Evolutionary conservation across 345 rosid species (phyloP), one percentile per base, ranked within the genome.

Genomic region (Camelina hispida): DNA sequence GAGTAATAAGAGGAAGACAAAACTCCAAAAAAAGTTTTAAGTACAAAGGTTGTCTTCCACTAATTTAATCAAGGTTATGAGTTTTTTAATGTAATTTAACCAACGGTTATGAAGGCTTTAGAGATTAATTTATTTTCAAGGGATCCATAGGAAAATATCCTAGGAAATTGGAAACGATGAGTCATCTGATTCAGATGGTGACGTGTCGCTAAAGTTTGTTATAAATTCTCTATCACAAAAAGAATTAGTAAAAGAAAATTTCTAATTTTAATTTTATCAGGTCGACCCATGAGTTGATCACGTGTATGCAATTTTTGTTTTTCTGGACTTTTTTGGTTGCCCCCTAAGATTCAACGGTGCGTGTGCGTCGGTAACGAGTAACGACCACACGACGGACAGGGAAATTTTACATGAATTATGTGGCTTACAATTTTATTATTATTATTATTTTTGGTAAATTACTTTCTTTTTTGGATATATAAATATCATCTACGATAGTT

Each of bases 321-420:
- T 42, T 43, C 9, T 17, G 38, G 61, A 32, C 69, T 20, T 61
- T 15, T 62, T 60, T 34, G 37, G 30, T 42, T 66, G 30, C 30
- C 48, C 18, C 23, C 51, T 5, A 8, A 62, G 20, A 38, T 32
- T 76, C 75, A 76, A 54, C 51, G 40, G 65, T 32, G 18, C 71
- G 75, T 76, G 65, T 32, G 18, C 71, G 75, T 76, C 80, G 80
- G 75, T 76, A 44, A 66, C 35, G 25, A 69, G 58, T 62, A 55
- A 15, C 14, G 59, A 55, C 80, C 71, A 76, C 70, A 63, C 10
- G 9, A 62, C 25, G 47, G 70, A 55, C 71, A 35, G 1, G 71
- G 71, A 54, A 32, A 23, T 69, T 43, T 56, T 51, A 75, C 67
- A n/a, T 54, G 46, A 18, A 43, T 43, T 53, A 14, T 69, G 71